A percentile compares a stretch with the other conserved stretches of the same genome.
Evolutionary conservation across 257 asterid species (phyloP).

Genomic region (Scutellaria galericulata): DNA sequence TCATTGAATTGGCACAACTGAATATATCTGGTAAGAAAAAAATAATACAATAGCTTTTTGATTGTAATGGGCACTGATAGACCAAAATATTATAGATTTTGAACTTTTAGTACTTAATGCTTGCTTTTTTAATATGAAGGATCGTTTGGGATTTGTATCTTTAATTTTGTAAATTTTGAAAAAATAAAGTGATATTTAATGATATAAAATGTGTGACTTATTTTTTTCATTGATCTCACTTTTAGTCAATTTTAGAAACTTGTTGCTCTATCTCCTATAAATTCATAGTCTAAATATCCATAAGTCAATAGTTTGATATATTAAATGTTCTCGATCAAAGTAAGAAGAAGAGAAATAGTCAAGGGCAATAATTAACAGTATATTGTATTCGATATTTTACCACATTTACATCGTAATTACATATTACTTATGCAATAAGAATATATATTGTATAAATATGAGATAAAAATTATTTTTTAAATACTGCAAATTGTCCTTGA

Average conservation of each 20-base stretch:
- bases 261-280: neutral
- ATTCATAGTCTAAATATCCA: neutral
- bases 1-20: conserved; percentile 28
- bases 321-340: no score
- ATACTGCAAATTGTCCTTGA: neutral
- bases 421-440: neutral
- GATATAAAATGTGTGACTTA: neutral
- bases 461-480: neutral
- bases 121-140: neutral
- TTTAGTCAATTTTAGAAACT: no score
- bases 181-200: neutral
- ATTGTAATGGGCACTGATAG: neutral
- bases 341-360: neutral
- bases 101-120: neutral
- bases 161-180: neutral
- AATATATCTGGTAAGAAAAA: neutral
- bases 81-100: neutral
- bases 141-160: neutral
- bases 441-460: neutral
- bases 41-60: neutral
- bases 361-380: neutral
- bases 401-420: neutral
- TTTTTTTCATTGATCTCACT: neutral
- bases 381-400: neutral
- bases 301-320: neutral